phyloP scores from a whole-genome alignment of 495 filamentous ascomycete species.

The Talaromyces nanjingensis region DNA sequence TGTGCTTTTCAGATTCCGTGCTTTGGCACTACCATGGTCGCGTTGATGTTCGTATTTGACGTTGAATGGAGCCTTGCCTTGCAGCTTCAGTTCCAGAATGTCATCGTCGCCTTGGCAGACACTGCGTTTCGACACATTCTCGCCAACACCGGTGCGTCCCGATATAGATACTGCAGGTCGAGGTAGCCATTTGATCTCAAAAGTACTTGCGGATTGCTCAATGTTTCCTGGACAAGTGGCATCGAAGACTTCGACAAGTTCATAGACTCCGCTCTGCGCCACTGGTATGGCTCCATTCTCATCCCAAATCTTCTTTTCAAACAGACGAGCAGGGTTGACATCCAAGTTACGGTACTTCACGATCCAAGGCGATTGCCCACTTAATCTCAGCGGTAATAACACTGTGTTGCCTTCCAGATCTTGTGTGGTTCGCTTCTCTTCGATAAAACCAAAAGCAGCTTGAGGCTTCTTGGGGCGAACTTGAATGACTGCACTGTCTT shows the following conservation, averaged over 20 bases:
- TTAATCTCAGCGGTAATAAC: constrained; percentile 72
- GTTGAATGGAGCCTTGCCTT: constrained; percentile 75
- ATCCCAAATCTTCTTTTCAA: constrained; percentile 45
- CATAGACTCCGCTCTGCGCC: constrained; percentile 61
- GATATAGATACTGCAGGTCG: constrained; percentile 51
- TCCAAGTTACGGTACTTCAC: constrained; percentile 65
- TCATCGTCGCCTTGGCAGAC: constrained; percentile 95
- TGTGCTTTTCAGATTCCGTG: constrained; percentile 64
- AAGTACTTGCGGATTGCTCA: constrained; percentile 61
- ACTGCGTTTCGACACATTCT: constrained; percentile 59
- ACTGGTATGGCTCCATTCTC: constrained; percentile 68
- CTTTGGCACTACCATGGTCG: constrained; percentile 50
- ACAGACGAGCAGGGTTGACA: constrained; percentile 25
- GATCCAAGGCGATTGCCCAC: constrained; percentile 75
- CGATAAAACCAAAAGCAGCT: constrained; percentile 73
- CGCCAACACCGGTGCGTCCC: constrained; percentile 24
- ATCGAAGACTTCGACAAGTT: constrained; percentile 71
- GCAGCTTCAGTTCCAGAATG: constrained; percentile 69
- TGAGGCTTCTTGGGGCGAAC: constrained; percentile 82
- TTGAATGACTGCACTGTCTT: constrained; percentile 72
- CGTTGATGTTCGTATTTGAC: constrained; percentile 74
- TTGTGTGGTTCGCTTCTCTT: constrained; percentile 62
- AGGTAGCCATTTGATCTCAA: constrained; percentile 77
- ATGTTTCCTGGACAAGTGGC: constrained; percentile 71
- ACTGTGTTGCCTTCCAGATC: constrained; percentile 70